phyloP scores from a whole-genome alignment of 768 basidiomycete genomes.

The Terana coerulea region DNA sequence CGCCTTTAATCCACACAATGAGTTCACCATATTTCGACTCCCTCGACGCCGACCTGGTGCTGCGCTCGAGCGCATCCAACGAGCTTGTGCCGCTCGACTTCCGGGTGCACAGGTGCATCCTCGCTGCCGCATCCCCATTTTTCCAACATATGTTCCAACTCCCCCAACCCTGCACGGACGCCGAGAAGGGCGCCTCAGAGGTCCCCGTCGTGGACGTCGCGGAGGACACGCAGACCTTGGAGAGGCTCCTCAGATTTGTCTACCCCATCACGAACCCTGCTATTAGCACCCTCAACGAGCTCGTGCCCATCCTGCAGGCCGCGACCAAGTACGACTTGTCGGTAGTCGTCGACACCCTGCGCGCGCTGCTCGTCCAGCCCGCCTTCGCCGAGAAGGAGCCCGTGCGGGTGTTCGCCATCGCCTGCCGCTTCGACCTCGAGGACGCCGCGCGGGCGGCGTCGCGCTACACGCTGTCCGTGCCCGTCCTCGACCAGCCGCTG shows the following conservation, averaged over 20 bases:
- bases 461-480: conserved; percentile 1
- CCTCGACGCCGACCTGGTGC: conserved; percentile 49
- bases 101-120: conserved; percentile 9
- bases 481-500: background rate
- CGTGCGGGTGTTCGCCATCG: conserved; percentile 15
- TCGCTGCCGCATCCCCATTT: conserved; percentile 13
- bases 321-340: conserved; percentile 9
- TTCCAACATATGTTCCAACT: conserved; percentile 12
- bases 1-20: conserved; percentile 6
- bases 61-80: conserved; percentile 41
- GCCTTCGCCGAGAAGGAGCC: conserved; percentile 3
- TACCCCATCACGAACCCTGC: conserved; percentile 6
- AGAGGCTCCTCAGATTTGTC: conserved; percentile 5
- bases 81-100: conserved; percentile 71
- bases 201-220: conserved; percentile 3
- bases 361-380: background rate
- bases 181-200: background rate
- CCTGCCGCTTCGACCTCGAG: conserved; percentile 11
- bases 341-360: background rate
- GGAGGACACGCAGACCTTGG: conserved; percentile 4
- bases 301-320: conserved; percentile 9
- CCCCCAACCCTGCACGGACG: background rate
- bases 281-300: background rate
- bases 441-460: conserved; percentile 6
- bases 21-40: conserved; percentile 33